Base-by-base conservation (phyloP, 2,329 filamentous ascomycete genomes). In the Periconia macrospinosa region DNA sequence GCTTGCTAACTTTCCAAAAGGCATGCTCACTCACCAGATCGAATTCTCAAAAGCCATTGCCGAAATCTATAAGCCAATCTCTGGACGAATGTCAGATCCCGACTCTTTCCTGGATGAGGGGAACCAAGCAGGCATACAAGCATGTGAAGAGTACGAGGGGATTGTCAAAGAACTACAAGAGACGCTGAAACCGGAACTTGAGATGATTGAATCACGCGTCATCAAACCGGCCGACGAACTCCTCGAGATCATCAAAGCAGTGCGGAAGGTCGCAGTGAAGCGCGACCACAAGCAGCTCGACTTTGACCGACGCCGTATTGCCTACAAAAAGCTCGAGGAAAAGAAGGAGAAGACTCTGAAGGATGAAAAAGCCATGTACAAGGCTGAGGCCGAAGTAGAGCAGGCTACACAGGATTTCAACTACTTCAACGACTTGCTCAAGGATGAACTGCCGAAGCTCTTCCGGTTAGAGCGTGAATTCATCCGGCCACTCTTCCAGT, bases 21-120 rank as follows among this genome's bases (percentile, higher is more conserved):
- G 89, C 81, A 99, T 99, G 94, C 84, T 99, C 68, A 85, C 81
- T 71, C 92, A 97, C 78, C 94, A 99, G 79, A 97, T 99, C 76
- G 93, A 96, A 73, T 99, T 99, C 79, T 96, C 93, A 66, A 86
- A 96, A 78, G 91, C 92, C 62, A 93, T 96, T 80, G 88, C 89
- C 60, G 94, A 99, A 76, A 89, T 99, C 68, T 99, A 99, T 82
- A 96, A 96, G 74, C 94, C 94, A 63, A 99, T 99, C 67, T 97
- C 93, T 51, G 94, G 94, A 51, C 89, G 94, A 70, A 84, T 95
- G 76, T 97, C 93, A 44, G 94, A 99, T 75, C 94, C 94, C 10
- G 88, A 92, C 67, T 90, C 90, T 9, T 83, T 91, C 60, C 83
- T 89, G 50, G 81, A 88, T 43, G 89, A 96, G 75, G 92, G 92